Conservation (phyloP, 352 stramenopile genomes). For the Phytophthora agathidicida region DNA sequence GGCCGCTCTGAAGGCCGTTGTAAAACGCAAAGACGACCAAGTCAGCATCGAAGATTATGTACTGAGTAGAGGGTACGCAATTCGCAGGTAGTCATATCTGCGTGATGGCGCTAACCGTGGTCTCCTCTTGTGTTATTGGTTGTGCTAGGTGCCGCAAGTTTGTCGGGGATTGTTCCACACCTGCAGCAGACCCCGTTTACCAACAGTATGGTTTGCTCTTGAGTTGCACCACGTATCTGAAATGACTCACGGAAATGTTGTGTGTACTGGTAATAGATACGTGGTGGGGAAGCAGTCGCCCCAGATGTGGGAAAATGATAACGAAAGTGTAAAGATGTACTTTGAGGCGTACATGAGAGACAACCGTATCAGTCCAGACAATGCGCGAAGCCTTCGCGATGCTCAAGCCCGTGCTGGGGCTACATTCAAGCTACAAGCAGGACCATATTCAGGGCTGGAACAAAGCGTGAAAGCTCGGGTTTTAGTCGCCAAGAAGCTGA, state of each 20-base stretch:
- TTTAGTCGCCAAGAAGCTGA: conserved; percentile 81
- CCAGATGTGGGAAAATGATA: conserved; percentile 83
- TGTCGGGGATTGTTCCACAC: conserved; percentile 58
- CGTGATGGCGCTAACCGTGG: neutral
- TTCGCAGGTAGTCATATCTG: neutral
- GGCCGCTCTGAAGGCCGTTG: conserved; percentile 32
- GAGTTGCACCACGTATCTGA: too few relatives aligned
- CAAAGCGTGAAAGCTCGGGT: conserved; percentile 81
- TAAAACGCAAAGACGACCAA: conserved; percentile 66
- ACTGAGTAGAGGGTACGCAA: conserved; percentile 47
- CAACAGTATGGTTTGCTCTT: conserved; percentile 46
- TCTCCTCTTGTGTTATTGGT: neutral
- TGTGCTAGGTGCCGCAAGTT: conserved; percentile 60
- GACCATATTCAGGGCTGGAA: conserved; percentile 80
- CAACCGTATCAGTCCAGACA: conserved; percentile 74
- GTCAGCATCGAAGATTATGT: conserved; percentile 65
- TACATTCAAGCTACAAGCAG: conserved; percentile 82
- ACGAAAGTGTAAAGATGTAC: conserved; percentile 77
- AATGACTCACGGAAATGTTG: neutral
- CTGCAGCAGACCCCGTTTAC: conserved; percentile 59
- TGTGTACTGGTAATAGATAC: conserved; percentile 42
- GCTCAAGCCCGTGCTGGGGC: conserved; percentile 71
- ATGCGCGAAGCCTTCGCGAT: conserved; percentile 66
- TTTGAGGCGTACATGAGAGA: conserved; percentile 85
- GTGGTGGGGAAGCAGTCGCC: conserved; percentile 64